Base-by-base conservation (phyloP, 169 alveolate genomes). In the Cryptosporidium muris region DNA sequence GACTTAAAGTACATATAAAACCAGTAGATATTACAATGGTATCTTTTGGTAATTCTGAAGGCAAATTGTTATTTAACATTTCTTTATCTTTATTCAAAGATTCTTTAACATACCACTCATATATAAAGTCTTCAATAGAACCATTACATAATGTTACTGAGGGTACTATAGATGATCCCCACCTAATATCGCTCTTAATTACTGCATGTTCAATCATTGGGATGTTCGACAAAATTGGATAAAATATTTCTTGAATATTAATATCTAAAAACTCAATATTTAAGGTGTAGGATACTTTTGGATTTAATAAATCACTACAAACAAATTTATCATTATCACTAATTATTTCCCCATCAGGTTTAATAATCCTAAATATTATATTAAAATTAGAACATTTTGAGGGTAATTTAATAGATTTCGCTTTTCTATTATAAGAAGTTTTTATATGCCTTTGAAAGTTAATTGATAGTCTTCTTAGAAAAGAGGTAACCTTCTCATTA, bases 81-180 rank as follows among this genome's bases (percentile, higher is more conserved):
- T 14, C 60, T 14, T 54, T 74, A 45, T 25, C 4, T 12, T 56
- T 34, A 43, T 38, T 9, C 7, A 0, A 6, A 16, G 54, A 36
- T 9, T 56, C 9, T 42, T 45, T 43, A 14, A 74, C 16, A 58
- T 74, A 74, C 85, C 85, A 74, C 11, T 40, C 60, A 58, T 58
- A 74, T 43, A 49, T 25, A 47, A 74, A 58, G 14, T 74, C 48
- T 12, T 12, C 49, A 4, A 34, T 12, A 7, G n/a, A 11, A 3
- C 85, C 85, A 11, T 43, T 74, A 5, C 16, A 43, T 6, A 74
- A 58, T 42, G 63, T 56, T 45, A 74, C 4, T 8, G 25, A 54
- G 14, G 85, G 85, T 9, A 74, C 85, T 5, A 74, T 62, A 1
- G 85, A 68, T 4, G 60, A n/a, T 9, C 85, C 85, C 67, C 54